Evolutionary conservation across 805 yeast genomes (phyloP).

Genomic region (Hanseniaspora singularis): DNA sequence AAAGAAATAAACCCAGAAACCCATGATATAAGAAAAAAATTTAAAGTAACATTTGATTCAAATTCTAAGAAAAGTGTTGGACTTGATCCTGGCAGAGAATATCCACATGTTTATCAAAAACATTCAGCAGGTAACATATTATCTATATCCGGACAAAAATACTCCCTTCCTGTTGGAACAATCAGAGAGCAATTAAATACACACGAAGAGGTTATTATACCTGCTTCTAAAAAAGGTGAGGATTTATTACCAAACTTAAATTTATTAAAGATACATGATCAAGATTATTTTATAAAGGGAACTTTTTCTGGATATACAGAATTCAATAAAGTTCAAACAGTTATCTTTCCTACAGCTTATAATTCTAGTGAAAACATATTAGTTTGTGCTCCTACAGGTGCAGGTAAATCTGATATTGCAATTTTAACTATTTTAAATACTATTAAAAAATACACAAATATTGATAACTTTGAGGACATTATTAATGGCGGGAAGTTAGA

Average conservation of each 20-base stretch:
- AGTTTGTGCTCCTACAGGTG: slow-evolving; percentile 96
- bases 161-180: slow-evolving; percentile 70
- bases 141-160: slow-evolving; percentile 72
- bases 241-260: slow-evolving; percentile 24
- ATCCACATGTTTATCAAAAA: slow-evolving; percentile 78
- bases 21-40: slow-evolving; percentile 40
- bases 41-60: slow-evolving; percentile 35
- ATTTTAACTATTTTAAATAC: slow-evolving; percentile 67
- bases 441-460: slow-evolving; percentile 55
- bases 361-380: slow-evolving; percentile 88
- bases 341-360: slow-evolving; percentile 86
- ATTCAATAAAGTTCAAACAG: slow-evolving; percentile 76
- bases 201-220: slow-evolving; percentile 75
- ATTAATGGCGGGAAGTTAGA: slow-evolving; percentile 37
- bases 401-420: slow-evolving; percentile 94
- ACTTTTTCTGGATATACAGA: slow-evolving; percentile 71
- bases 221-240: slow-evolving; percentile 45
- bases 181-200: slow-evolving; percentile 47
- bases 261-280: slow-evolving; percentile 44
- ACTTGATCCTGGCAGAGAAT: slow-evolving; percentile 34
- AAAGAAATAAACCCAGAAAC: slow-evolving; percentile 33
- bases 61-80: slow-evolving; percentile 35
- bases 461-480: slow-evolving; percentile 29
- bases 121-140: slow-evolving; percentile 55
- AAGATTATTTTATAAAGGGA: slow-evolving; percentile 70